Evolutionary conservation across 2,329 filamentous ascomycete genomes (phyloP).

Genomic region (Fusarium sororula): DNA sequence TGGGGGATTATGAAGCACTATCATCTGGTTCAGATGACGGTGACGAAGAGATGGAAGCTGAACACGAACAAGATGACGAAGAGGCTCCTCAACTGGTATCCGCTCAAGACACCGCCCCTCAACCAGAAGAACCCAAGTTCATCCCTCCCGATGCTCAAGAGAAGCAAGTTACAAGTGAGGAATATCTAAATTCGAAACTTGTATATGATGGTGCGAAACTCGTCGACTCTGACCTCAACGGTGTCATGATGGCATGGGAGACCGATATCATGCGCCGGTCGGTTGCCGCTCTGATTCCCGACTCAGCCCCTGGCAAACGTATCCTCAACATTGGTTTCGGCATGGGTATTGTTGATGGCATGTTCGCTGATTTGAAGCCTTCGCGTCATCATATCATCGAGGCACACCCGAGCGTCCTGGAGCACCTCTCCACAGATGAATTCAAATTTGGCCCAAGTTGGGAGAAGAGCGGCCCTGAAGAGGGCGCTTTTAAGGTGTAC

Average conservation of each 20-base stretch:
- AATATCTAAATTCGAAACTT: slow-evolving; percentile 74
- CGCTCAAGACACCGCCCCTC: slow-evolving; percentile 45
- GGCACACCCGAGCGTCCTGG: slow-evolving; percentile 80
- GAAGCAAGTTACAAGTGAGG: slow-evolving; percentile 67
- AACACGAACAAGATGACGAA: slow-evolving; percentile 54
- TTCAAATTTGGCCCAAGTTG: slow-evolving; percentile 64
- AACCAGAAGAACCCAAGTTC: slow-evolving; percentile 44
- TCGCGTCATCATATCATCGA: slow-evolving; percentile 84
- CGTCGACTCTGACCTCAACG: slow-evolving; percentile 79
- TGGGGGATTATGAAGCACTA: slow-evolving; percentile 84
- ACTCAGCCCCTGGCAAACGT: slow-evolving; percentile 62
- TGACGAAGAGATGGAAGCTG: slow-evolving; percentile 59
- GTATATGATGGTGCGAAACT: slow-evolving; percentile 73
- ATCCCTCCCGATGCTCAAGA: slow-evolving; percentile 50
- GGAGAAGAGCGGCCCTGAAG: slow-evolving; percentile 64
- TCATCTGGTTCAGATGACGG: slow-evolving; percentile 63
- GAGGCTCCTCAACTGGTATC: slow-evolving; percentile 46
- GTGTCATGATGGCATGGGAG: slow-evolving; percentile 96
- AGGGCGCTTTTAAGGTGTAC: slow-evolving; percentile 78
- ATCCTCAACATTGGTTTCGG: slow-evolving; percentile 90
- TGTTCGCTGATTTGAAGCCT: slow-evolving; percentile 76
- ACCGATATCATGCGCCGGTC: slow-evolving; percentile 84
- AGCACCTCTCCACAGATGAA: slow-evolving; percentile 62
- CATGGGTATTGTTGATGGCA: slow-evolving; percentile 86
- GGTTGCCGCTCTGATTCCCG: slow-evolving; percentile 70